phyloP scores from a whole-genome alignment of 2,329 filamentous ascomycete genomes.

The Claviceps purpurea region DNA sequence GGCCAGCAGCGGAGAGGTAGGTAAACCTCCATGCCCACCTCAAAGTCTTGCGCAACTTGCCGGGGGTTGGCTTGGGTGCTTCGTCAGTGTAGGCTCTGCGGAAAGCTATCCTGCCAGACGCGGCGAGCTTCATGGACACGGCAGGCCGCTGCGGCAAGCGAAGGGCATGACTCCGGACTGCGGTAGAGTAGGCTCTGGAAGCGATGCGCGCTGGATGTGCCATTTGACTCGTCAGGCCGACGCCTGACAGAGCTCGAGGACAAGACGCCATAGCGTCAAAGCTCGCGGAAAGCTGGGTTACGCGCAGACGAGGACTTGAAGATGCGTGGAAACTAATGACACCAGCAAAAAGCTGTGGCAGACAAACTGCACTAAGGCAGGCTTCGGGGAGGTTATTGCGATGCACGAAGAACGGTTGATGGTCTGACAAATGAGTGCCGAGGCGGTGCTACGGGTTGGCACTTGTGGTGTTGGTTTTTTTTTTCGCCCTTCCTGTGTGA shows the following conservation, averaged over 20 bases:
- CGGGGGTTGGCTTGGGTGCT: slow-evolving; percentile 33
- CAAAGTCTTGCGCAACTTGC: slow-evolving; percentile 54
- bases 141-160: slow-evolving; percentile 15
- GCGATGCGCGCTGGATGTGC: slow-evolving; percentile 16
- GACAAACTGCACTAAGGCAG: background rate
- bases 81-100: slow-evolving; percentile 38
- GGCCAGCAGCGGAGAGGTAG: slow-evolving; percentile 59
- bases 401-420: background rate
- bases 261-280: slow-evolving; percentile 30
- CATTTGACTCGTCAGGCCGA: slow-evolving; percentile 19
- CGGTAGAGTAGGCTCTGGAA: slow-evolving; percentile 21
- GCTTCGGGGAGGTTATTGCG: background rate
- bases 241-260: slow-evolving; percentile 27
- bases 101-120: slow-evolving; percentile 26
- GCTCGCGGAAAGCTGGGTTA: background rate
- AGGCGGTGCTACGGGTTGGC: background rate
- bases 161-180: slow-evolving; percentile 13
- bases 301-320: background rate
- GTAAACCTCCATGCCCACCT: slow-evolving; percentile 74
- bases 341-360: background rate
- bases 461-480: background rate
- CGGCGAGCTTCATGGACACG: slow-evolving; percentile 21
- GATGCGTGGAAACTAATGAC: background rate
- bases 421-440: background rate
- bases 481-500: background rate